Base-by-base conservation (phyloP, 768 basidiomycete species). In the Lentinula sp. region DNA sequence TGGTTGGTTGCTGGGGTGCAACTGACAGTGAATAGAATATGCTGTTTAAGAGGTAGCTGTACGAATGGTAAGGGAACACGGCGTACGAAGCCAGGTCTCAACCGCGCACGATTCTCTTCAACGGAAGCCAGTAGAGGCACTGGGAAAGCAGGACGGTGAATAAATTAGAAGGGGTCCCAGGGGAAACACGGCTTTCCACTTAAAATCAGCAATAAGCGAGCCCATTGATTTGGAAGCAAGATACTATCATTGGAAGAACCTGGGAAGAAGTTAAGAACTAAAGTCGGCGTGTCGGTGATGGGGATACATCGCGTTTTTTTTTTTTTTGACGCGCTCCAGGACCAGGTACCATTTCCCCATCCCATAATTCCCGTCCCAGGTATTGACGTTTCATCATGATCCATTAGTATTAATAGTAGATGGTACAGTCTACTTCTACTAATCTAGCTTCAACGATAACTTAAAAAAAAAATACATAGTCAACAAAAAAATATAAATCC, bases 1-100 rank as follows among this genome's bases (percentile, higher is more conserved):
- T 59, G 57, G 20, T 59, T 42, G 55, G 55, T 56, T 56, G 55
- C 55, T 56, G 55, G 41, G 53, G 53, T 18, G 41, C 16, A 56
- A 23, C 15, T 56, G 9, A 28, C 28, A 28, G 28, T 28, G 28
- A 20, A 56, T 28, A 20, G 9, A 43, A 20, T 48, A 20, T 43
- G 23, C 15, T 41, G 41, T 12, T 33, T 33, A 6, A 32, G 20
- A 15, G 28, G 55, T n/a, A 43, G 39, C 16, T 20, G 41, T 20
- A 9, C 10, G 23, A n/a, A 16, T 32, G 2, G 12, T 51, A 4
- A 32, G 28, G 28, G 35, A 48, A n/a, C 18, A 48, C 46, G 20
- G 6, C 16, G 20, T 48, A 23, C 7, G 16, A 20, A 48, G 46
- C 12, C 9, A 20, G n/a, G 18, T 48, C 18, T 48, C 20, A 20